phyloP scores from a whole-genome alignment of 2,329 filamentous ascomycete species.

The Nemania sp. region DNA sequence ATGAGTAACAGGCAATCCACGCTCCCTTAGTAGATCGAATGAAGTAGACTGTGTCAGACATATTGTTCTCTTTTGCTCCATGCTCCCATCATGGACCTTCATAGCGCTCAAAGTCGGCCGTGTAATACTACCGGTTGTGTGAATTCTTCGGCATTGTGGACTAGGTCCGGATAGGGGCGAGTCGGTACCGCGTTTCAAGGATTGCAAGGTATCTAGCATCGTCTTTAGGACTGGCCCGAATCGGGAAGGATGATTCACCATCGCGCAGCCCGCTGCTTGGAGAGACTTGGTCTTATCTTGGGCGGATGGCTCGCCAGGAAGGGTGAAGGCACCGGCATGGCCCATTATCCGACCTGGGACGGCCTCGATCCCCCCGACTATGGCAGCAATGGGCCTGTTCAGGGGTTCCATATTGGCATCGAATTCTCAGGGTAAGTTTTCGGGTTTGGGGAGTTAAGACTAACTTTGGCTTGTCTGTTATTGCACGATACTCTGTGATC shows the following conservation, averaged over 20 bases:
- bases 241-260: conserved; percentile 76
- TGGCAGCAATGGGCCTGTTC: conserved; percentile 68
- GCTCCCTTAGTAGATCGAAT: conserved; percentile 57
- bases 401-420: conserved; percentile 4
- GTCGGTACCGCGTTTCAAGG: conserved; percentile 10
- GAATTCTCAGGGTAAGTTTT: not conserved
- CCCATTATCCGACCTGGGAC: conserved; percentile 71
- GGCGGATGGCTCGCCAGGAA: conserved; percentile 66
- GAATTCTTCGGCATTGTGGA: conserved; percentile 55
- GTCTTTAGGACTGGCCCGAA: conserved; percentile 70
- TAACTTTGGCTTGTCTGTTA: conserved; percentile 64
- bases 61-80: conserved; percentile 52
- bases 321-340: conserved; percentile 74
- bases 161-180: conserved; percentile 20
- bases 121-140: conserved; percentile 50
- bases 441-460: conserved; percentile 26
- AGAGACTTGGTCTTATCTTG: conserved; percentile 68
- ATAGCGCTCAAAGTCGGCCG: conserved; percentile 23
- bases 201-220: conserved; percentile 50
- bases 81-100: conserved; percentile 1
- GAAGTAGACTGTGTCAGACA: conserved; percentile 59
- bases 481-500: conserved; percentile 67
- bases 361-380: conserved; percentile 70
- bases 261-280: conserved; percentile 65
- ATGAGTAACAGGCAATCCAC: conserved; percentile 48